These are phyloP conservation scores for Magnaporthiopsis incrustans DNA, from an alignment of 2,329 filamentous ascomycete genomes.

Conservation along the genomic window DNA sequence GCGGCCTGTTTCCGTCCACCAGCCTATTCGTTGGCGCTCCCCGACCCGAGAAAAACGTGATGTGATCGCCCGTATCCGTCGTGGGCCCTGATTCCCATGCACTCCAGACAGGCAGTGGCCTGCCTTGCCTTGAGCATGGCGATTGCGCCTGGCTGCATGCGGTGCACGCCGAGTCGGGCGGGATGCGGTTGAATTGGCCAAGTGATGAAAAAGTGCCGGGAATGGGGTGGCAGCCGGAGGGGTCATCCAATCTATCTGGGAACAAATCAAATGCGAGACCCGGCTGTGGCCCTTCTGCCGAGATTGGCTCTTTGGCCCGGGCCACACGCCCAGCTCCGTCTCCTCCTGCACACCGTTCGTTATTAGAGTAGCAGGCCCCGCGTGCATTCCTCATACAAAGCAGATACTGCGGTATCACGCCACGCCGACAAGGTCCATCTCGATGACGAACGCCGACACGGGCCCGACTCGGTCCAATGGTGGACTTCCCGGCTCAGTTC, in stretches of 20 bases:
- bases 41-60: too few relatives aligned
- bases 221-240: neutral
- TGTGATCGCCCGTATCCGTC: neutral
- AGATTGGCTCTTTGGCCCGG: neutral
- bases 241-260: neutral
- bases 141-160: neutral
- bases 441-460: neutral
- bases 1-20: neutral
- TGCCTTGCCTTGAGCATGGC: neutral
- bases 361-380: neutral
- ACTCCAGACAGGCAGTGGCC: neutral
- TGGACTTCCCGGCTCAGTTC: neutral
- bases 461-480: neutral
- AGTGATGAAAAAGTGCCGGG: neutral
- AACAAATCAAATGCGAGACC: neutral
- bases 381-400: neutral
- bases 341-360: too few relatives aligned
- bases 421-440: neutral
- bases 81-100: neutral
- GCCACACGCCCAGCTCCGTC: neutral
- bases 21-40: neutral
- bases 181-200: neutral
- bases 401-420: neutral
- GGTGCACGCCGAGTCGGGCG: neutral
- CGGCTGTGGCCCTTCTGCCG: neutral